Percentiles rank a stretch among this genome's conserved stretches.
Evolutionary conservation across 345 rosid genomes (phyloP).

Genomic region (Ceriops decandra): DNA sequence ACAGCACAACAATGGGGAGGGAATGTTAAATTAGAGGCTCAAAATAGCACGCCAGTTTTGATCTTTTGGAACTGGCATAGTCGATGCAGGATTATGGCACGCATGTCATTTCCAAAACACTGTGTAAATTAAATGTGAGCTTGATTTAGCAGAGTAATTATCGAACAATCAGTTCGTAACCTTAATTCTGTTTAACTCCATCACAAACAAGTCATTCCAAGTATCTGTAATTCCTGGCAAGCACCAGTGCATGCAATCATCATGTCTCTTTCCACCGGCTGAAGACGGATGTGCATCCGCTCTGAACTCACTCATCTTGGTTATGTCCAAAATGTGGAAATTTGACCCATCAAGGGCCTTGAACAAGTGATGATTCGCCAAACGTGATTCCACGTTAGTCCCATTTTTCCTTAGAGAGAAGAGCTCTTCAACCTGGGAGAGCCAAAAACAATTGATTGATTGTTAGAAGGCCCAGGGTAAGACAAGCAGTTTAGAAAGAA

Average conservation of each 20-base stretch:
- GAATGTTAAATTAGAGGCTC: too few species aligned
- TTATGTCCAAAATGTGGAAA: conserved; percentile 68
- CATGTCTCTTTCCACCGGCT: conserved; percentile 81
- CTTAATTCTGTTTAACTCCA: conserved; percentile 31
- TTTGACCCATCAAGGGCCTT: conserved; percentile 45
- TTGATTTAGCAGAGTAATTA: background rate
- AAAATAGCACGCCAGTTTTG: too few species aligned
- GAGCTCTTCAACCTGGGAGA: conserved; percentile 60
- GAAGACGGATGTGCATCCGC: conserved; percentile 87
- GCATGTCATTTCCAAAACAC: too few species aligned
- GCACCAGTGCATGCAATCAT: conserved; percentile 99
- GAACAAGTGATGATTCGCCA: conserved; percentile 61
- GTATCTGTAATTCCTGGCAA: conserved; percentile 82
- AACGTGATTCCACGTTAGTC: conserved; percentile 69
- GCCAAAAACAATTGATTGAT: background rate
- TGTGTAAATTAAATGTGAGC: too few species aligned
- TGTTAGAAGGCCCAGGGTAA: background rate
- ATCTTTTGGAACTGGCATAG: too few species aligned
- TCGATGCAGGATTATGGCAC: too few species aligned
- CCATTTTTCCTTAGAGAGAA: conserved; percentile 63
- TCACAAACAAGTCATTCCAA: conserved; percentile 71
- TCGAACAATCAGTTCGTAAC: conserved; percentile 13
- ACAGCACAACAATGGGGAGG: too few species aligned
- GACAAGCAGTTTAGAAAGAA: background rate
- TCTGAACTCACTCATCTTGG: conserved; percentile 82